Percentiles rank a stretch among this genome's conserved stretches.
phyloP scores from a whole-genome alignment of 495 filamentous ascomycete genomes.

The Hypoxylon fragiforme region DNA sequence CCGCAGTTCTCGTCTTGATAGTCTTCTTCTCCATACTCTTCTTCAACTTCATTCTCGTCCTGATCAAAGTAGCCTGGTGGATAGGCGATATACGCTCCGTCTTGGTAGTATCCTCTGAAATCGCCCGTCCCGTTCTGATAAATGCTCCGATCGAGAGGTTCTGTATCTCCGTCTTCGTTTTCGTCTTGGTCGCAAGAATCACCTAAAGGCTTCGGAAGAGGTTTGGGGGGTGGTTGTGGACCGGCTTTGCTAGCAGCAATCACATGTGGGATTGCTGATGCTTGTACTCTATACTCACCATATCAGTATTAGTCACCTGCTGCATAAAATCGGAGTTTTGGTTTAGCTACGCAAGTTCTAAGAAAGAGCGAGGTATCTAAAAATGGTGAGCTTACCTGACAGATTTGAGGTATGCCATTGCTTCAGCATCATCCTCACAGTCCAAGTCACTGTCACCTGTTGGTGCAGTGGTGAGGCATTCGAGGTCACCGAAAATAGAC shows the following conservation, averaged over 20 bases:
- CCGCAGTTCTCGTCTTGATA: slow-evolving; percentile 18
- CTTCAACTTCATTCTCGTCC: slow-evolving; percentile 26
- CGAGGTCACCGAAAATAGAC: slow-evolving; percentile 75
- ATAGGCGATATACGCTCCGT: slow-evolving; percentile 70
- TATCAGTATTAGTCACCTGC: slow-evolving; percentile 41
- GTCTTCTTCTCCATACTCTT: slow-evolving; percentile 21
- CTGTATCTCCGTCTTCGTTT: slow-evolving; percentile 36
- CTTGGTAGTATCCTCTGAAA: slow-evolving; percentile 63
- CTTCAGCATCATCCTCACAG: slow-evolving; percentile 63
- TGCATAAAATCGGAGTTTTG: slow-evolving; percentile 14
- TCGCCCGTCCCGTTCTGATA: slow-evolving; percentile 51
- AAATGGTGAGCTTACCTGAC: slow-evolving; percentile 67
- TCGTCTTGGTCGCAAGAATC: slow-evolving; percentile 25
- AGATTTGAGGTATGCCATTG: slow-evolving; percentile 74
- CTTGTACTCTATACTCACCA: slow-evolving; percentile 68
- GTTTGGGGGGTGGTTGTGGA: slow-evolving; percentile 46
- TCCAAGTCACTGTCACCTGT: slow-evolving; percentile 53
- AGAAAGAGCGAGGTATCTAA: slow-evolving; percentile 13
- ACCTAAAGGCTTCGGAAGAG: slow-evolving; percentile 17
- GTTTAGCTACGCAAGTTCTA: slow-evolving; percentile 29
- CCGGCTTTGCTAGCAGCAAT: slow-evolving; percentile 60
- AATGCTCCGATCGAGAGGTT: slow-evolving; percentile 44
- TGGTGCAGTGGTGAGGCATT: slow-evolving; percentile 46
- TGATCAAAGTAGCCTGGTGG: slow-evolving; percentile 40
- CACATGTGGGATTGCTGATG: slow-evolving; percentile 67